These are phyloP conservation scores for Sugiyamaella valdiviana DNA, from an alignment of 805 yeast genomes.

Conservation along the genomic window DNA sequence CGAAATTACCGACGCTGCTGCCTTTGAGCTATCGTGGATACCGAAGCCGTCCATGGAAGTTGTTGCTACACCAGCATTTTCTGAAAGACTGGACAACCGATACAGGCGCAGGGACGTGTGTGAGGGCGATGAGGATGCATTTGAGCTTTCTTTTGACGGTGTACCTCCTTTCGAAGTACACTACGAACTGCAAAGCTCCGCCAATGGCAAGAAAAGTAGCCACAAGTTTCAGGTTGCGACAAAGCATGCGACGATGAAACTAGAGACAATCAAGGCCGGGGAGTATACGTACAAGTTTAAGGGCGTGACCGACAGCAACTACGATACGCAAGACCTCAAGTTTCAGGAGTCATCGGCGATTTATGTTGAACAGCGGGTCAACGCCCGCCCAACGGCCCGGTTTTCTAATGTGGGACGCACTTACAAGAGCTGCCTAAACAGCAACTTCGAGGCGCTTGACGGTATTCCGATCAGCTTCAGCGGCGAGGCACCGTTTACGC, in stretches of 20 bases:
- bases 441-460: slow-evolving; percentile 27
- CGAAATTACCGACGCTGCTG: slow-evolving; percentile 31
- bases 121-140: slow-evolving; percentile 42
- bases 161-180: slow-evolving; percentile 62
- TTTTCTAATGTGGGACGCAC: slow-evolving; percentile 45
- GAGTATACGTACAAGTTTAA: slow-evolving; percentile 53
- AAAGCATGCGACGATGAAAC: slow-evolving; percentile 42
- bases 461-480: slow-evolving; percentile 50
- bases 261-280: slow-evolving; percentile 48
- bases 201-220: not conserved
- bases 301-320: slow-evolving; percentile 60
- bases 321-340: slow-evolving; percentile 38
- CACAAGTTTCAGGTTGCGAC: slow-evolving; percentile 44
- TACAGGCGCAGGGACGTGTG: slow-evolving; percentile 40
- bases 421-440: slow-evolving; percentile 45
- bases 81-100: slow-evolving; percentile 21
- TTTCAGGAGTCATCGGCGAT: slow-evolving; percentile 30
- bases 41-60: slow-evolving; percentile 42
- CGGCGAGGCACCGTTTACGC: slow-evolving; percentile 58
- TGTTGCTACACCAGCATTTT: slow-evolving; percentile 25
- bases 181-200: slow-evolving; percentile 43
- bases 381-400: slow-evolving; percentile 53
- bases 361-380: slow-evolving; percentile 46
- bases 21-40: slow-evolving; percentile 40
- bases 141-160: slow-evolving; percentile 47